These are phyloP conservation scores for Ophiocordyceps camponoti-floridani DNA, from an alignment of 2,329 filamentous ascomycete genomes.

Conservation along the genomic window DNA sequence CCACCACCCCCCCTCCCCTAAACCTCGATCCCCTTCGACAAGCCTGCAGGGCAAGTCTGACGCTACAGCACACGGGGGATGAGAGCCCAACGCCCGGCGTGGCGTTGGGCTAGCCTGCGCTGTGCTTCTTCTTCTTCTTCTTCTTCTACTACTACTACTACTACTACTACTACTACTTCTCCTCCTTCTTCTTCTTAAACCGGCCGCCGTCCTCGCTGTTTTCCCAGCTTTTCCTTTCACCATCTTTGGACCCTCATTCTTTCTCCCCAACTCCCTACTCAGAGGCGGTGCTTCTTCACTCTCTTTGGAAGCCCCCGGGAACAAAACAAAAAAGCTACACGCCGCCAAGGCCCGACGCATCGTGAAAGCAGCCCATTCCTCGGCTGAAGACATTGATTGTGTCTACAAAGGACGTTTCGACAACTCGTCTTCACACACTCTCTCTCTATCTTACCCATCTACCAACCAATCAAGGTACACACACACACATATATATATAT, in stretches of 20 bases:
- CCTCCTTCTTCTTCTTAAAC: background rate
- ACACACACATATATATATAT: too few relatives aligned
- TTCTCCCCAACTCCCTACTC: constrained; percentile 5
- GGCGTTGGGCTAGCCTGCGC: constrained; percentile 1
- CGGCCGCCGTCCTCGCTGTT: background rate
- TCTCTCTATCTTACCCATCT: background rate
- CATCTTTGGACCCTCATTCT: constrained; percentile 6
- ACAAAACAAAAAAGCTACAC: background rate
- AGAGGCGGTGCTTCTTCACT: constrained; percentile 8
- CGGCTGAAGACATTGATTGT: too few relatives aligned
- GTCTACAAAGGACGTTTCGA: too few relatives aligned
- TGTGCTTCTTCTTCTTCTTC: background rate
- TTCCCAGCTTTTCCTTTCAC: background rate
- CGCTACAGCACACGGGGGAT: background rate
- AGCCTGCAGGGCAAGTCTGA: background rate
- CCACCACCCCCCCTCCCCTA: background rate
- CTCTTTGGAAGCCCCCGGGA: background rate
- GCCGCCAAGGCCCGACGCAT: background rate
- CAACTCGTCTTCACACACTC: background rate
- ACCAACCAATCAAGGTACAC: background rate
- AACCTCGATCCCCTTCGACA: background rate
- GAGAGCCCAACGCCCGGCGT: background rate
- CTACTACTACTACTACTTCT: too few relatives aligned
- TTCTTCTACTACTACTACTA: too few relatives aligned
- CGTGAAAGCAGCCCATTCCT: background rate